A percentile compares a stretch with the other conserved stretches of the same genome.
phyloP scores from a whole-genome alignment of 177 flowering plant genomes.

The Vitis hybrid region DNA sequence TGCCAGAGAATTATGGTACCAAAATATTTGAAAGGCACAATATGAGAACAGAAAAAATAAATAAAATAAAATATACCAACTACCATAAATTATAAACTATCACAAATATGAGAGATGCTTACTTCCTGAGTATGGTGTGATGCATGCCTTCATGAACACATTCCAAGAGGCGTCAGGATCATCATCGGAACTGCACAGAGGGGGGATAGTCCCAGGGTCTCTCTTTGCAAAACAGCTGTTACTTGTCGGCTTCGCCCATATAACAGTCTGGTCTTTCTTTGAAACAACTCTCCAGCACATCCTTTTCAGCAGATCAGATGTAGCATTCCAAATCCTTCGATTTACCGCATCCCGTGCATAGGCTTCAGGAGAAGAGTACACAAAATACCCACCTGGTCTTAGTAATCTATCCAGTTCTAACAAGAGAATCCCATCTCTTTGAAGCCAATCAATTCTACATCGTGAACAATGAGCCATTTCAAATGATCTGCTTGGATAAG shows the following conservation, averaged over 20 bases:
- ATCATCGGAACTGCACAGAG: constrained; percentile 60
- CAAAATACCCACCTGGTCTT: constrained; percentile 89
- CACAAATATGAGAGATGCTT: constrained; percentile 27
- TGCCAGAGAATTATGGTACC: background rate
- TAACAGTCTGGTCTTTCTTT: constrained; percentile 74
- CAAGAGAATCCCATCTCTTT: constrained; percentile 77
- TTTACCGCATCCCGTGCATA: constrained; percentile 73
- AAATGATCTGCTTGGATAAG: constrained; percentile 89
- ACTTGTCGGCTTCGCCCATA: constrained; percentile 69
- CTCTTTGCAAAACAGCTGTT: constrained; percentile 74
- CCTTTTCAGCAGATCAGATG: constrained; percentile 61
- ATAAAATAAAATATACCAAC: background rate
- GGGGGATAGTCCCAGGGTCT: constrained; percentile 52
- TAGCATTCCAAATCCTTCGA: constrained; percentile 59
- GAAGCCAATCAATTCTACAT: constrained; percentile 95
- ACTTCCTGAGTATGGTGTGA: constrained; percentile 75
- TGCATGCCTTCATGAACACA: constrained; percentile 75
- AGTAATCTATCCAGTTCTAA: constrained; percentile 78
- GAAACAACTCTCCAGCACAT: constrained; percentile 86
- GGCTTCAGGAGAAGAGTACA: constrained; percentile 86
- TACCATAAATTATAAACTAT: background rate
- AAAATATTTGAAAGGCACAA: background rate
- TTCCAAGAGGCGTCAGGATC: constrained; percentile 84
- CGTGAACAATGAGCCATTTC: constrained; percentile 86
- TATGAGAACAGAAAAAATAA: background rate